A percentile compares a stretch with the other conserved stretches of the same genome.
Conservation (phyloP, 192 early-diverging fungal species). For the Mortierella antarctica region DNA sequence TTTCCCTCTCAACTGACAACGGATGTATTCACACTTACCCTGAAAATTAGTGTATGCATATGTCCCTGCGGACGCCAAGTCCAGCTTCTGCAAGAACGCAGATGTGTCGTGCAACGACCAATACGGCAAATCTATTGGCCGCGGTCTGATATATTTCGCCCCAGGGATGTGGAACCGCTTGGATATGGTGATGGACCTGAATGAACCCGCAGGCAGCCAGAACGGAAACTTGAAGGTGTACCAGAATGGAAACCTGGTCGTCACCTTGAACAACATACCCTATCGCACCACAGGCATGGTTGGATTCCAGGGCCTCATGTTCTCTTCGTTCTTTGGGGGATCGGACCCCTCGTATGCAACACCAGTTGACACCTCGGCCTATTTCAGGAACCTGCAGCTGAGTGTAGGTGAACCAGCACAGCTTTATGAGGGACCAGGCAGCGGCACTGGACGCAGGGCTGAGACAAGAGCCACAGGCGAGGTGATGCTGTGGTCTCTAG, state of each 20-base stretch:
- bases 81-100: slow-evolving; percentile 44
- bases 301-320: slow-evolving; percentile 57
- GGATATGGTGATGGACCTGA: slow-evolving; percentile 56
- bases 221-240: slow-evolving; percentile 59
- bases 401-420: slow-evolving; percentile 54
- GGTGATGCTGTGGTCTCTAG: slow-evolving; percentile 1
- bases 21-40: neutral
- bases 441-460: neutral
- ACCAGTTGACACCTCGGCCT: slow-evolving; percentile 46
- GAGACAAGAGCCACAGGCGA: slow-evolving; percentile 1
- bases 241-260: slow-evolving; percentile 50
- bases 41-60: slow-evolving; percentile 57
- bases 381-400: slow-evolving; percentile 59
- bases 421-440: slow-evolving; percentile 35
- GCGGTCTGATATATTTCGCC: slow-evolving; percentile 58
- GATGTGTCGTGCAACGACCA: slow-evolving; percentile 55
- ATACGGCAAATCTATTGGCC: slow-evolving; percentile 62
- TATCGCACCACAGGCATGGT: slow-evolving; percentile 57
- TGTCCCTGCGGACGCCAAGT: slow-evolving; percentile 43
- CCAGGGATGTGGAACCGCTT: slow-evolving; percentile 52
- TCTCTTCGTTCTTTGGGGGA: slow-evolving; percentile 67
- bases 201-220: slow-evolving; percentile 41
- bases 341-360: slow-evolving; percentile 50
- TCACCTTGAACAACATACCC: slow-evolving; percentile 47
- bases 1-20: neutral